A percentile compares a stretch with the other conserved stretches of the same genome.
phyloP scores from a whole-genome alignment of 768 basidiomycete genomes.

The Lactifluus rugatus region DNA sequence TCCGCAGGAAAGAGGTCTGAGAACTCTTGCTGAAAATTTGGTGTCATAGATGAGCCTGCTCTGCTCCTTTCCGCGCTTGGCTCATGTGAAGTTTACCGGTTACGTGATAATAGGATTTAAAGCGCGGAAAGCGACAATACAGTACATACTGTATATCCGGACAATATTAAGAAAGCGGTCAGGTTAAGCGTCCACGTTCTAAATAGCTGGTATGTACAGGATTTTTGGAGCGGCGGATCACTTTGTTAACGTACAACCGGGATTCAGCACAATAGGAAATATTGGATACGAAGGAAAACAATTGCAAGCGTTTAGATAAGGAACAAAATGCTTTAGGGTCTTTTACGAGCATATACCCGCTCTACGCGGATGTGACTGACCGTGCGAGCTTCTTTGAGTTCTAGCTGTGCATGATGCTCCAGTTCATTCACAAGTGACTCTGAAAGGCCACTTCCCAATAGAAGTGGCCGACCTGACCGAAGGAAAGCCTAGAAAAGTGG shows the following conservation, averaged over 20 bases:
- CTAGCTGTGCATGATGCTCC: constrained; percentile 40
- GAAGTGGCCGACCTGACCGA: constrained; percentile 53
- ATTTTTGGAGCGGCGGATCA: neutral
- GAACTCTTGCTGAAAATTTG: constrained; percentile 18
- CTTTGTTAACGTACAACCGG: constrained; percentile 5
- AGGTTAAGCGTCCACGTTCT: no score
- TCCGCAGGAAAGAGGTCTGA: no score
- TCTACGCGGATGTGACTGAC: constrained; percentile 48
- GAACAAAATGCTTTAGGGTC: constrained; percentile 8
- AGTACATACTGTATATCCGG: neutral
- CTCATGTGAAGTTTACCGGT: no score
- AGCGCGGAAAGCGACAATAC: neutral
- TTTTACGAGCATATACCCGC: constrained; percentile 52
- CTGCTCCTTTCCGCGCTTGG: no score
- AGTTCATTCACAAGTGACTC: constrained; percentile 44
- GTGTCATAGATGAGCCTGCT: no score
- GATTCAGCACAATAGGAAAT: neutral
- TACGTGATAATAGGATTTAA: no score
- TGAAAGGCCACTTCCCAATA: constrained; percentile 53
- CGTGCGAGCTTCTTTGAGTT: constrained; percentile 39
- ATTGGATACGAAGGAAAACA: neutral
- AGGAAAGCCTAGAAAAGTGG: constrained; percentile 44
- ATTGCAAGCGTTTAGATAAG: neutral
- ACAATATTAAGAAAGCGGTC: no score
- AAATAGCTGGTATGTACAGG: neutral